phyloP scores from a whole-genome alignment of 2,329 filamentous ascomycete genomes.

The Aspergillus carbonarius region DNA sequence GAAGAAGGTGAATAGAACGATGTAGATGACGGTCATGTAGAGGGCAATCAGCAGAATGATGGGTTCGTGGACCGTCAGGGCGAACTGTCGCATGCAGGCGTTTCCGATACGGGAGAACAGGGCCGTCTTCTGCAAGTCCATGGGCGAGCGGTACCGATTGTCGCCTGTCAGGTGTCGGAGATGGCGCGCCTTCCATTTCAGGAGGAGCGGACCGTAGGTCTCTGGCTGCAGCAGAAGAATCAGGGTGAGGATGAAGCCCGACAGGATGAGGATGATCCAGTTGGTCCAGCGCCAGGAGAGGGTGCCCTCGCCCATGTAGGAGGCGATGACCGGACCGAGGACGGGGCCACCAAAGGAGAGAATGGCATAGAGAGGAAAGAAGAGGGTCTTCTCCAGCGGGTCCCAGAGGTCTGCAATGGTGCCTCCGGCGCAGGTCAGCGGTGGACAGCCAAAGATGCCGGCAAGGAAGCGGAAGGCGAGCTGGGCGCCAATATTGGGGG shows the following conservation, averaged over 20 bases:
- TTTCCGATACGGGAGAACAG: constrained; percentile 44
- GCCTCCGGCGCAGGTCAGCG: constrained; percentile 48
- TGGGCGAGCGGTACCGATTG: constrained; percentile 47
- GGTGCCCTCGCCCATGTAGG: constrained; percentile 23
- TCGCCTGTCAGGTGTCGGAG: constrained; percentile 45
- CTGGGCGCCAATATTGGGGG: constrained; percentile 52
- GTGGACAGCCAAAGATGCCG: constrained; percentile 50
- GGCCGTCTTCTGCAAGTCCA: constrained; percentile 46
- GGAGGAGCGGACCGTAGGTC: constrained; percentile 48
- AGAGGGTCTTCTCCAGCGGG: constrained; percentile 49
- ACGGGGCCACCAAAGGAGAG: constrained; percentile 41
- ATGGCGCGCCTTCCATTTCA: constrained; percentile 47
- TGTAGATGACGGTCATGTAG: constrained; percentile 39
- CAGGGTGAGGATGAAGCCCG: constrained; percentile 33
- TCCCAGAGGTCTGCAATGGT: constrained; percentile 50
- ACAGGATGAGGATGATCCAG: constrained; percentile 46
- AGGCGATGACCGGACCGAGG: constrained; percentile 22
- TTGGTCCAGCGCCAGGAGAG: constrained; percentile 43
- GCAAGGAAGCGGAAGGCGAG: constrained; percentile 53
- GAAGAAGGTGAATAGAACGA: constrained; percentile 39
- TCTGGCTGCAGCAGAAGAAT: constrained; percentile 51
- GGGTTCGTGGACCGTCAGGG: constrained; percentile 50
- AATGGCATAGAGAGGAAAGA: constrained; percentile 53
- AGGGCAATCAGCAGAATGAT: constrained; percentile 34
- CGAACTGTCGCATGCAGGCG: constrained; percentile 51